Evolutionary conservation across 225 moss, liverwort and hornwort species (phyloP).

Genomic region (Marchantia paleacea): DNA sequence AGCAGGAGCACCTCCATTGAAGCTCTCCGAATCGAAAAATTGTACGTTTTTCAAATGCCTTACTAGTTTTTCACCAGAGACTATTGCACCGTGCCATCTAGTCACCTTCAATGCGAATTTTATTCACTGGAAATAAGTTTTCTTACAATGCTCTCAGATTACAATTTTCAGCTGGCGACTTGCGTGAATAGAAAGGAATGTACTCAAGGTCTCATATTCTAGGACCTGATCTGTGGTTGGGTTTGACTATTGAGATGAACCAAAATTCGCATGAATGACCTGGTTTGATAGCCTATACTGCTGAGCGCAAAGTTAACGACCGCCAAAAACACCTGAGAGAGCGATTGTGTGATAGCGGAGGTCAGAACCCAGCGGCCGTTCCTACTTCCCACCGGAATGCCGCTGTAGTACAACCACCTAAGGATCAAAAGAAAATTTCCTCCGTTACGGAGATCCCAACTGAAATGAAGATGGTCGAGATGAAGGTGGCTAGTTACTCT

Average conservation of each 20-base stretch:
- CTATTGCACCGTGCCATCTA: not conserved
- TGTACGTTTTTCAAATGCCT: not conserved
- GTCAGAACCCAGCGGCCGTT: not conserved
- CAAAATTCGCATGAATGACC: not conserved
- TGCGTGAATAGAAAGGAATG: not conserved
- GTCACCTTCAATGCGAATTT: not conserved
- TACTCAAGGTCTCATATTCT: not conserved
- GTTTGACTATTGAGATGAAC: not conserved
- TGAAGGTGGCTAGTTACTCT: not conserved
- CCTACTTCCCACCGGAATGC: not conserved
- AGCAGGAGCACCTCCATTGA: not conserved
- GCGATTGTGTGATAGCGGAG: not conserved
- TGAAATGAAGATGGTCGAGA: not conserved
- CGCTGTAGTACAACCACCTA: not conserved
- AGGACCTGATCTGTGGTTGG: not conserved
- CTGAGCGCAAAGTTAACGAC: not conserved
- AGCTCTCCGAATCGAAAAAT: slow-evolving; percentile 6
- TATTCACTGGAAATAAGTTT: not conserved
- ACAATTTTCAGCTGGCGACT: no score
- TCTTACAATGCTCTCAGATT: not conserved
- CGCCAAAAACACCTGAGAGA: slow-evolving; percentile 1
- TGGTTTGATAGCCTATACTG: not conserved
- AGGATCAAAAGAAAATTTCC: not conserved
- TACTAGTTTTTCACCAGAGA: not conserved
- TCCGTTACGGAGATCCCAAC: not conserved